phyloP scores from a whole-genome alignment of 2,329 filamentous ascomycete species.

The Fusarium penzigii region DNA sequence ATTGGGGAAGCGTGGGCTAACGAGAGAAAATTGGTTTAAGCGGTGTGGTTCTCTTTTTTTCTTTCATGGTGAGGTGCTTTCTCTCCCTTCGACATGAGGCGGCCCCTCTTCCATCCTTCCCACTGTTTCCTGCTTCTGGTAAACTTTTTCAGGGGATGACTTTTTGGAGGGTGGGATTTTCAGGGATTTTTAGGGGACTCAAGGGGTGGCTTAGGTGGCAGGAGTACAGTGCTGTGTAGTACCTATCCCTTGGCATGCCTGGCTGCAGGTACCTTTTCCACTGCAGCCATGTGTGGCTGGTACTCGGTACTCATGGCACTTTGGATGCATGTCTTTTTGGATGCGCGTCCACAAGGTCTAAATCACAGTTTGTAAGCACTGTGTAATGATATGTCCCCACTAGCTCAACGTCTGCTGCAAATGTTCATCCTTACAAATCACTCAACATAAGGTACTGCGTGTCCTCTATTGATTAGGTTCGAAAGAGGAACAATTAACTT shows the following conservation, averaged over 20 bases:
- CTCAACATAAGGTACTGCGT: neutral
- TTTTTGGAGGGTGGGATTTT: slow-evolving; percentile 10
- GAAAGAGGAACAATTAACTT: too few species aligned
- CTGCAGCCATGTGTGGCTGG: slow-evolving; percentile 8
- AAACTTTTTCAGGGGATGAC: slow-evolving; percentile 4
- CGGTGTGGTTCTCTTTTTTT: slow-evolving; percentile 27
- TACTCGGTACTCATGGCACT: slow-evolving; percentile 11
- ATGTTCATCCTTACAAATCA: neutral
- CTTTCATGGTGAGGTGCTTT: slow-evolving; percentile 10
- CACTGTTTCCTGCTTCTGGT: neutral
- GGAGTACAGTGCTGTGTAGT: slow-evolving; percentile 2
- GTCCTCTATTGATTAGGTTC: neutral
- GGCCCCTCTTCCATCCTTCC: neutral
- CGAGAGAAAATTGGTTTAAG: slow-evolving; percentile 27
- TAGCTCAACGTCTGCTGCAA: neutral
- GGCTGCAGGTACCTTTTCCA: slow-evolving; percentile 22
- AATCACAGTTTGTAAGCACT: too few species aligned
- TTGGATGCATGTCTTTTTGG: too few species aligned
- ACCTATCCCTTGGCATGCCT: neutral
- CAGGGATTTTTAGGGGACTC: slow-evolving; percentile 13
- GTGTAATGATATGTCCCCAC: too few species aligned
- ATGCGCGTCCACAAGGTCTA: too few species aligned
- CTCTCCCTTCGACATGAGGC: slow-evolving; percentile 10
- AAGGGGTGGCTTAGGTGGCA: slow-evolving; percentile 7
- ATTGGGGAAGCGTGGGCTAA: slow-evolving; percentile 14